Conservation (phyloP, 2,329 filamentous ascomycete genomes). For the Botrytis fabae region DNA sequence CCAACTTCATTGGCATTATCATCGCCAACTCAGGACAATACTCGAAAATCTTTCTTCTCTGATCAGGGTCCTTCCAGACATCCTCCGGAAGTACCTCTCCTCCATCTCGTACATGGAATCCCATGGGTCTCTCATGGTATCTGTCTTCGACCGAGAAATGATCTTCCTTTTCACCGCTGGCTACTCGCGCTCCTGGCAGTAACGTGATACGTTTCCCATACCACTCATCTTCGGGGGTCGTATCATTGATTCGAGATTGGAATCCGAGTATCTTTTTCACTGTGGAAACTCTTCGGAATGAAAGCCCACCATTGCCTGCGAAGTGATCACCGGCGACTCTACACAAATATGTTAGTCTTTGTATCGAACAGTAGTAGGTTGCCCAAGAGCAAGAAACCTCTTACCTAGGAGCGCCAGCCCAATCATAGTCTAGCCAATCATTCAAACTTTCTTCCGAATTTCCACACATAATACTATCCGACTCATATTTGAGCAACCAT, state of each 20-base stretch:
- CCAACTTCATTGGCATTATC: conserved; percentile 58
- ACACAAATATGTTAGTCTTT: neutral
- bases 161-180: conserved; percentile 44
- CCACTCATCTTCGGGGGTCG: conserved; percentile 57
- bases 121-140: conserved; percentile 54
- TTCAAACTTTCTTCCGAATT: conserved; percentile 48
- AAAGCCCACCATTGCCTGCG: conserved; percentile 56
- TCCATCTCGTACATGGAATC: conserved; percentile 52
- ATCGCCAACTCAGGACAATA: conserved; percentile 59
- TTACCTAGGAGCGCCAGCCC: conserved; percentile 45
- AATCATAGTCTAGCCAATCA: conserved; percentile 42
- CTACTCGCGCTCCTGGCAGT: conserved; percentile 52
- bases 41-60: conserved; percentile 51
- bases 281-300: conserved; percentile 52
- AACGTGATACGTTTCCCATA: conserved; percentile 51
- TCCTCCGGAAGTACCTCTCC: conserved; percentile 46
- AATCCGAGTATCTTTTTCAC: conserved; percentile 51
- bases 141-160: conserved; percentile 53
- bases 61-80: conserved; percentile 49
- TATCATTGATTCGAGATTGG: conserved; percentile 53
- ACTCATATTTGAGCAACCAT: conserved; percentile 57
- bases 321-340: conserved; percentile 38
- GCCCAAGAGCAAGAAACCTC: conserved; percentile 10
- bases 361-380: conserved; percentile 24
- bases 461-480: conserved; percentile 57